A percentile compares a stretch with the other conserved stretches of the same genome.
Evolutionary conservation across 257 asterid species (phyloP).

Genomic region (Solanum tacnaense): DNA sequence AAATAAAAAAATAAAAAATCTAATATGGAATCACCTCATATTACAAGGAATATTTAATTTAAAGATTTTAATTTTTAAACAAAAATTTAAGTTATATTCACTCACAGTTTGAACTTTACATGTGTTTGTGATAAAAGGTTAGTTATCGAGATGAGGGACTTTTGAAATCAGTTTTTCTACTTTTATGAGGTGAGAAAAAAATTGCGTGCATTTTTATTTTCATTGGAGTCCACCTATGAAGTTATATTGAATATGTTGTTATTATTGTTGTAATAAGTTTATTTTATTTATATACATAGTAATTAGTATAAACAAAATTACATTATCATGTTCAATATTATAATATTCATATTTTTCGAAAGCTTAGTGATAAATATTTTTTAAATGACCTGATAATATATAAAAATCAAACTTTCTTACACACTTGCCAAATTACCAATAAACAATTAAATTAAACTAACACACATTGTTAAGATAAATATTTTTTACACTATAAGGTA

Average conservation of each 20-base stretch:
- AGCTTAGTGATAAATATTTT: not conserved
- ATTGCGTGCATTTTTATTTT: not conserved
- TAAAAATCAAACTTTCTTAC: not conserved
- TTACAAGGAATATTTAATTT: too few species aligned
- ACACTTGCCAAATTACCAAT: not conserved
- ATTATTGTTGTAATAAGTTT: too few species aligned
- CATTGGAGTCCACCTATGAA: fast-evolving
- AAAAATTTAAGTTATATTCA: too few species aligned
- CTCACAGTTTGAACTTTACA: too few species aligned
- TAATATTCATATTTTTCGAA: not conserved
- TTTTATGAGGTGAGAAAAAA: not conserved
- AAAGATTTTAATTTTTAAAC: too few species aligned
- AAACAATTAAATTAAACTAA: not conserved
- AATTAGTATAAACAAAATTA: not conserved
- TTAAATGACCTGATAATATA: not conserved
- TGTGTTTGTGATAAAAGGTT: not conserved
- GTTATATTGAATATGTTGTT: not conserved
- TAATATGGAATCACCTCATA: not conserved
- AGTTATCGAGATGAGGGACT: not conserved
- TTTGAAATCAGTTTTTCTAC: not conserved
- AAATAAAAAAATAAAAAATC: not conserved
- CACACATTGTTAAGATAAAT: not conserved
- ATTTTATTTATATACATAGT: too few species aligned
- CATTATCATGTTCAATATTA: not conserved
- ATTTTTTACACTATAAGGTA: not conserved